A percentile compares a stretch with the other conserved stretches of the same genome.
Conservation (phyloP, 139 green algal genomes). For the Chlorella sp. region DNA sequence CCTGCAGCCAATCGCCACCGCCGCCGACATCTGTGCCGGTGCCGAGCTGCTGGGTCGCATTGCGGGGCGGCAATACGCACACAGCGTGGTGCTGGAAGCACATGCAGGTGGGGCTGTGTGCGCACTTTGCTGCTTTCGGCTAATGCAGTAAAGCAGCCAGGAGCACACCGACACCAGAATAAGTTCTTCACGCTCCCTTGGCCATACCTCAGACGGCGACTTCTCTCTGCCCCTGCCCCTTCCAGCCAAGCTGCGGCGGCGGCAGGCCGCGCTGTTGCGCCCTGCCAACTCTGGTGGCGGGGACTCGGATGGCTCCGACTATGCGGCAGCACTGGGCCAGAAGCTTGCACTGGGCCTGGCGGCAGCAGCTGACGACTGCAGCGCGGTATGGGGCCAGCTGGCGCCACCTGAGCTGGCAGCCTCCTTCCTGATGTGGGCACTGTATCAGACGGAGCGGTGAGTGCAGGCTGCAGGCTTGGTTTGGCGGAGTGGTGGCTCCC, state of each 20-base stretch:
- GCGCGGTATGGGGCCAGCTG: slow-evolving; percentile 30
- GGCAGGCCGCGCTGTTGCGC: slow-evolving; percentile 10
- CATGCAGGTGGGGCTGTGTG: slow-evolving; percentile 18
- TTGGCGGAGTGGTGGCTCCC: too few species aligned
- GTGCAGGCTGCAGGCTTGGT: neutral
- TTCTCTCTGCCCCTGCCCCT: neutral
- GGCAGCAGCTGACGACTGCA: slow-evolving; percentile 44
- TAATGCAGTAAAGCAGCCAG: too few species aligned
- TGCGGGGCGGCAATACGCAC: slow-evolving; percentile 21
- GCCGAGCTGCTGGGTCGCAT: slow-evolving; percentile 11
- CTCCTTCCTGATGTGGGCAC: slow-evolving; percentile 53
- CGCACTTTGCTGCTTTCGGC: neutral
- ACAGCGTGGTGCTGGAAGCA: slow-evolving; percentile 12
- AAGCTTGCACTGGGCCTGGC: slow-evolving; percentile 40
- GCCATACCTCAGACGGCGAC: too few species aligned
- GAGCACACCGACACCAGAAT: too few species aligned
- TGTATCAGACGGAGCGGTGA: slow-evolving; percentile 40
- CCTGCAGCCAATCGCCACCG: neutral
- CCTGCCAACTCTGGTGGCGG: slow-evolving; percentile 38
- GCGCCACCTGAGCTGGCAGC: slow-evolving; percentile 36
- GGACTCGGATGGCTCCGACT: slow-evolving; percentile 53
- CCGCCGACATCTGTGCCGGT: neutral
- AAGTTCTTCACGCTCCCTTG: too few species aligned
- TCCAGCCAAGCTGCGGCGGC: slow-evolving; percentile 33
- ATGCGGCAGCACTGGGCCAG: slow-evolving; percentile 46